These are phyloP conservation scores for Pythium brassicae DNA, from an alignment of 352 stramenopile species.

Conservation along the genomic window DNA sequence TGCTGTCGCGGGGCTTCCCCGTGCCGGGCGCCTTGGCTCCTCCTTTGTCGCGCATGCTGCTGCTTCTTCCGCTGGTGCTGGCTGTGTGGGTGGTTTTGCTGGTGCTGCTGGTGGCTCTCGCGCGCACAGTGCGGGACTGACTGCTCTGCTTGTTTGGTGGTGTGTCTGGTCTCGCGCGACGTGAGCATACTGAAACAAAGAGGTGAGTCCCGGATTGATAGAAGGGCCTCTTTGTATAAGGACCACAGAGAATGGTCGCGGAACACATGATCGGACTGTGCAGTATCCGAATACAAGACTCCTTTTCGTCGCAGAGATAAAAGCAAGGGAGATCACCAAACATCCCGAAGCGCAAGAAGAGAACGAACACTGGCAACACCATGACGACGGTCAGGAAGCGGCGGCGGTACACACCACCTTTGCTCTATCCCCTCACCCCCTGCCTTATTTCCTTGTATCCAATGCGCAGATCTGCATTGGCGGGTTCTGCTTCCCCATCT, in stretches of 20 bases:
- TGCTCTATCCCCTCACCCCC: not conserved
- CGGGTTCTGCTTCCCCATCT: slow-evolving; percentile 72
- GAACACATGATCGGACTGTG: not conserved
- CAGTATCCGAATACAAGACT: not conserved
- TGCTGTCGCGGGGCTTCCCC: slow-evolving; percentile 36
- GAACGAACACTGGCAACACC: no score
- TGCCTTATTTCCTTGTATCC: not conserved
- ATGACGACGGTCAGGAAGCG: slow-evolving; percentile 1
- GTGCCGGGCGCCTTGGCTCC: slow-evolving; percentile 32
- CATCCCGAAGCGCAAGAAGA: no score
- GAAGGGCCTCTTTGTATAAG: slow-evolving; percentile 15
- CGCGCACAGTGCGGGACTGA: no score
- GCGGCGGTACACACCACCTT: not conserved
- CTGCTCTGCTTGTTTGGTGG: slow-evolving; percentile 2
- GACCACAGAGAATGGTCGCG: slow-evolving; percentile 13
- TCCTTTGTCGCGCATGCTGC: slow-evolving; percentile 58
- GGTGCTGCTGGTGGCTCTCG: slow-evolving; percentile 1
- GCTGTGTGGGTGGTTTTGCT: not conserved
- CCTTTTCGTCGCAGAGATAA: not conserved
- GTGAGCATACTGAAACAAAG: not conserved
- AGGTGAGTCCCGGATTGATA: not conserved
- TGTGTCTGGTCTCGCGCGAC: not conserved
- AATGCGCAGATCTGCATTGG: slow-evolving; percentile 67
- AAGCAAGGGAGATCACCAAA: not conserved
- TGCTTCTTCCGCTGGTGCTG: not conserved